A percentile compares a stretch with the other conserved stretches of the same genome.
Conservation (phyloP, 225 moss, liverwort and hornwort species). For the Lunularia cruciata region DNA sequence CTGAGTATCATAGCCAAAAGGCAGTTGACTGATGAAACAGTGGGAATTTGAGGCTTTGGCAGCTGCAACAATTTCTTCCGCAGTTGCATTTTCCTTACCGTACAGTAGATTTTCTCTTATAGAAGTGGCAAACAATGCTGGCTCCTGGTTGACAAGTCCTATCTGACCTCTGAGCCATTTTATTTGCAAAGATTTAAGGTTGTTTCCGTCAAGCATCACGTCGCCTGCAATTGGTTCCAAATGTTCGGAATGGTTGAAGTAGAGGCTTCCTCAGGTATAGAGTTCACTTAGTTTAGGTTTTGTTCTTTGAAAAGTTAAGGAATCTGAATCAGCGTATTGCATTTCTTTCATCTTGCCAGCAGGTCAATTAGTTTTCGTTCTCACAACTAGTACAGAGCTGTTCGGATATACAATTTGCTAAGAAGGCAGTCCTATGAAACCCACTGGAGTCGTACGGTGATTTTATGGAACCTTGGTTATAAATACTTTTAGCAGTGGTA, state of each 20-base stretch:
- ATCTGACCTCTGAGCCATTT: constrained; percentile 34
- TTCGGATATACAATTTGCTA: too few species aligned
- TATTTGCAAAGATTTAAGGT: constrained; percentile 26
- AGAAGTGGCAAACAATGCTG: constrained; percentile 32
- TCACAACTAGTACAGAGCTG: too few species aligned
- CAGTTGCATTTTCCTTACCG: constrained; percentile 30
- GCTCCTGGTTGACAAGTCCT: constrained; percentile 36
- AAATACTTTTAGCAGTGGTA: too few species aligned
- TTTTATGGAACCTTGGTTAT: too few species aligned
- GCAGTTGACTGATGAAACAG: constrained; percentile 32
- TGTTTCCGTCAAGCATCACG: constrained; percentile 31
- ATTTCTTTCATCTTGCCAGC: too few species aligned
- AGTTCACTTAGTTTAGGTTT: not conserved
- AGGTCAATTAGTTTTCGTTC: too few species aligned
- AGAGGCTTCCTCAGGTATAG: not conserved
- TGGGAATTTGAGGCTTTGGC: constrained; percentile 33
- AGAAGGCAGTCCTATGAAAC: too few species aligned
- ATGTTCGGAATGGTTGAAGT: not conserved
- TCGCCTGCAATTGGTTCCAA: constrained; percentile 23
- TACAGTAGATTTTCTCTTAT: constrained; percentile 31
- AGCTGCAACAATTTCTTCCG: constrained; percentile 28
- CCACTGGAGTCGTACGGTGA: too few species aligned
- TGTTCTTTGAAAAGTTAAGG: not conserved
- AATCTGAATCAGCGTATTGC: not conserved
- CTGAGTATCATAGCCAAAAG: constrained; percentile 36